These are phyloP conservation scores for Aspergillus quadricinctus DNA, from an alignment of 2,329 filamentous ascomycete genomes.

Conservation along the genomic window DNA sequence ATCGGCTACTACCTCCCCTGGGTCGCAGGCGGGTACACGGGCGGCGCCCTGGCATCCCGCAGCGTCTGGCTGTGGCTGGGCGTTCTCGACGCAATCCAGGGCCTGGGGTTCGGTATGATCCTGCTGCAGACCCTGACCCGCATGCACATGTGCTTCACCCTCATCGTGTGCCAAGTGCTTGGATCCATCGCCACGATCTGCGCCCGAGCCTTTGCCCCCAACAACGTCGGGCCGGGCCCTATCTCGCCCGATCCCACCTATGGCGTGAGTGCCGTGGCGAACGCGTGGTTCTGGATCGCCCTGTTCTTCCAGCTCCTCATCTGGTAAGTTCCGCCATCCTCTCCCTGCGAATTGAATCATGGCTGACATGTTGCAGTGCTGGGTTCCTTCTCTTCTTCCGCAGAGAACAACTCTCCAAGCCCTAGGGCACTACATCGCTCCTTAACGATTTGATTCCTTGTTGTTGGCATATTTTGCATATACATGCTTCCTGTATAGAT, in stretches of 20 bases:
- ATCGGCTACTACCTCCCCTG: slow-evolving; percentile 60
- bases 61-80: slow-evolving; percentile 63
- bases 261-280: slow-evolving; percentile 41
- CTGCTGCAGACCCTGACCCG: slow-evolving; percentile 60
- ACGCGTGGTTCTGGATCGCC: slow-evolving; percentile 58
- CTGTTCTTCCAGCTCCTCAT: slow-evolving; percentile 54
- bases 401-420: slow-evolving; percentile 40
- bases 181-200: slow-evolving; percentile 59
- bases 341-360: not conserved
- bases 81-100: slow-evolving; percentile 60
- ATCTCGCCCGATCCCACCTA: slow-evolving; percentile 59
- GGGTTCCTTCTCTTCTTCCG: slow-evolving; percentile 40
- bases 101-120: slow-evolving; percentile 64
- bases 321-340: slow-evolving; percentile 45
- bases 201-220: slow-evolving; percentile 56
- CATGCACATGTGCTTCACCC: slow-evolving; percentile 58
- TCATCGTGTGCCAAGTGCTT: slow-evolving; percentile 57
- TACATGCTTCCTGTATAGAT: not conserved
- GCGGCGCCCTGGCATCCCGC: slow-evolving; percentile 52
- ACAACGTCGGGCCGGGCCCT: slow-evolving; percentile 55
- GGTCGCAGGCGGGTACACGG: slow-evolving; percentile 49
- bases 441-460: not conserved
- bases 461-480: not conserved
- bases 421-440: slow-evolving; percentile 15
- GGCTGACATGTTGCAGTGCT: slow-evolving; percentile 17